These are phyloP conservation scores for Breviolum minutum DNA, from an alignment of 73 alveolate species.

Conservation along the genomic window DNA sequence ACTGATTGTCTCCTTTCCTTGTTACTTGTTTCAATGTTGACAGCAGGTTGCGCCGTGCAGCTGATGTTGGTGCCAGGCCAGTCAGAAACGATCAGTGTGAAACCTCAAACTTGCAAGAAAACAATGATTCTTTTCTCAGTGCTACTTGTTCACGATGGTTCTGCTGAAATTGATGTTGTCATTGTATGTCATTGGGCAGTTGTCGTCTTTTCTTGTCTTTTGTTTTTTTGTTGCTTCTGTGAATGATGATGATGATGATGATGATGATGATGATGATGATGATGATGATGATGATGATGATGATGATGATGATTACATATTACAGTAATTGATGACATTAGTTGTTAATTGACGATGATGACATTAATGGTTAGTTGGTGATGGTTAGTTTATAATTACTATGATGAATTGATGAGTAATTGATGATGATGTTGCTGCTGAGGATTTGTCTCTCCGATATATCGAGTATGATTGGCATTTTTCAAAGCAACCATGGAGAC, in stretches of 20 bases:
- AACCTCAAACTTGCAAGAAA: neutral
- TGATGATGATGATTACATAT: neutral
- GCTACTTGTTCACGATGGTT: neutral
- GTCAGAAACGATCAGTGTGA: neutral
- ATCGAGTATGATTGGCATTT: too few relatives aligned
- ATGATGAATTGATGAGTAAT: neutral
- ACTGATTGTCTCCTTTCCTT: neutral
- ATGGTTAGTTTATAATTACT: neutral
- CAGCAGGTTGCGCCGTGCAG: conserved; percentile 67
- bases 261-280: neutral
- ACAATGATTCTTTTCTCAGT: too few relatives aligned
- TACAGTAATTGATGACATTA: neutral
- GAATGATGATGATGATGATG: neutral
- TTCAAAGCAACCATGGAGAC: too few relatives aligned
- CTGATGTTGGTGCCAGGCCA: conserved; percentile 22
- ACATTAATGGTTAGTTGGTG: neutral
- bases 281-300: neutral
- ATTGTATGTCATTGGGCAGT: too few relatives aligned
- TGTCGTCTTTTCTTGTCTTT: too few relatives aligned
- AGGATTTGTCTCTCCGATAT: neutral
- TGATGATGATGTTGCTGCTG: neutral
- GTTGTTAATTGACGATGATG: neutral
- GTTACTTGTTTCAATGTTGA: neutral
- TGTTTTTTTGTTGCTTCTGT: neutral
- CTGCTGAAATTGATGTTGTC: neutral